These are phyloP conservation scores for Panicum virgatum DNA, from an alignment of 202 grass and related monocot species.

Conservation along the genomic window DNA sequence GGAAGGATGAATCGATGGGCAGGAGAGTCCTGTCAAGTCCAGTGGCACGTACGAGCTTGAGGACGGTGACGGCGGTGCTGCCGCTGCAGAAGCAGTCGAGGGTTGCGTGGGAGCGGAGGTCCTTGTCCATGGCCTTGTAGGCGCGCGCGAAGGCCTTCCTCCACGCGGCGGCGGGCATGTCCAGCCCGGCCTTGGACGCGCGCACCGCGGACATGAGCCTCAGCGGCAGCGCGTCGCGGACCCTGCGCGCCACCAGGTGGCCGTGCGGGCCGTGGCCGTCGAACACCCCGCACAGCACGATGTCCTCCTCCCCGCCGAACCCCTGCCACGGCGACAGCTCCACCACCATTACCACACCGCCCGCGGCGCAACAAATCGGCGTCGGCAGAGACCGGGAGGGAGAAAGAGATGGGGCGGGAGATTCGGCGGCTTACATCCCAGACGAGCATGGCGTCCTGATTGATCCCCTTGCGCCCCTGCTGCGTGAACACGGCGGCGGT, in stretches of 20 bases:
- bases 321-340: conserved; percentile 40
- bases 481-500: conserved; percentile 77
- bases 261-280: conserved; percentile 95
- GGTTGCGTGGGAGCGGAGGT: conserved; percentile 76
- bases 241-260: conserved; percentile 83
- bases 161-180: conserved; percentile 54
- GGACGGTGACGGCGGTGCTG: conserved; percentile 86
- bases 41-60: conserved; percentile 65
- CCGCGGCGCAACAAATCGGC: background rate
- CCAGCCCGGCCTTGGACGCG: conserved; percentile 36
- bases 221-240: conserved; percentile 75
- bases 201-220: conserved; percentile 73
- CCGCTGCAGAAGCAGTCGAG: conserved; percentile 89
- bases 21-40: background rate
- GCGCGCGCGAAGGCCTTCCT: conserved; percentile 76
- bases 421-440: conserved; percentile 73
- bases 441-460: conserved; percentile 98
- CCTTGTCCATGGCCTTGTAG: conserved; percentile 93
- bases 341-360: background rate
- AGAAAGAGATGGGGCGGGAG: background rate
- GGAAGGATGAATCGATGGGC: background rate
- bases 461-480: conserved; percentile 96
- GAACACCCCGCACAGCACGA: conserved; percentile 89
- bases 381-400: background rate
- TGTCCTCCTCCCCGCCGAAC: conserved; percentile 64